Conservation (phyloP, 2,329 filamentous ascomycete species). For the Colletotrichum sp. region DNA sequence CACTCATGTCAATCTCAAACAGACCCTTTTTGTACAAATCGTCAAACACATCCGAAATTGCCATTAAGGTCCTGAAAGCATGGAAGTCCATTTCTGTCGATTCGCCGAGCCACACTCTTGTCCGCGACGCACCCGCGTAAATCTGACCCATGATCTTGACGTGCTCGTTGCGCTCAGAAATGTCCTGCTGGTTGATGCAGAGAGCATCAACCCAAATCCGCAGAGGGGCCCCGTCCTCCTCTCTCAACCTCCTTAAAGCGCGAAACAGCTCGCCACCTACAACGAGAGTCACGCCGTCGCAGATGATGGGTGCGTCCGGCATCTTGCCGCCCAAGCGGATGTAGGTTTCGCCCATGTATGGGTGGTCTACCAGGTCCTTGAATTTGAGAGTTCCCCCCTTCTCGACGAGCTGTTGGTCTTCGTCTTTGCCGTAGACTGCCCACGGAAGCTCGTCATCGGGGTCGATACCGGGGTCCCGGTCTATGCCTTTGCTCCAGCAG, state of each 20-base stretch:
- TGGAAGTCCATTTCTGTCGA: slow-evolving; percentile 6
- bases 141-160: slow-evolving; percentile 17
- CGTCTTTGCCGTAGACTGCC: slow-evolving; percentile 2
- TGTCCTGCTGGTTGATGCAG: slow-evolving; percentile 18
- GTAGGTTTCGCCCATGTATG: slow-evolving; percentile 16
- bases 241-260: neutral
- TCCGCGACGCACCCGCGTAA: slow-evolving; percentile 2
- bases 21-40: neutral
- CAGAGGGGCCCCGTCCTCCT: neutral
- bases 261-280: slow-evolving; percentile 15
- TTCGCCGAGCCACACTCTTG: slow-evolving; percentile 18
- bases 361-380: slow-evolving; percentile 26
- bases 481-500: slow-evolving; percentile 24
- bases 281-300: neutral
- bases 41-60: neutral
- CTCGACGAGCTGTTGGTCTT: neutral
- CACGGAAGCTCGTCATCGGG: neutral
- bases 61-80: neutral
- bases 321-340: slow-evolving; percentile 3
- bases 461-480: neutral
- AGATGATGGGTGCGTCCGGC: slow-evolving; percentile 1
- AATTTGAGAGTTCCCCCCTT: neutral
- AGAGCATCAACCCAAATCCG: slow-evolving; percentile 19
- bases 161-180: slow-evolving; percentile 14
- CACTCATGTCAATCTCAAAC: neutral